Conservation (phyloP, 768 basidiomycete species). For the Sutorius australiensis region DNA sequence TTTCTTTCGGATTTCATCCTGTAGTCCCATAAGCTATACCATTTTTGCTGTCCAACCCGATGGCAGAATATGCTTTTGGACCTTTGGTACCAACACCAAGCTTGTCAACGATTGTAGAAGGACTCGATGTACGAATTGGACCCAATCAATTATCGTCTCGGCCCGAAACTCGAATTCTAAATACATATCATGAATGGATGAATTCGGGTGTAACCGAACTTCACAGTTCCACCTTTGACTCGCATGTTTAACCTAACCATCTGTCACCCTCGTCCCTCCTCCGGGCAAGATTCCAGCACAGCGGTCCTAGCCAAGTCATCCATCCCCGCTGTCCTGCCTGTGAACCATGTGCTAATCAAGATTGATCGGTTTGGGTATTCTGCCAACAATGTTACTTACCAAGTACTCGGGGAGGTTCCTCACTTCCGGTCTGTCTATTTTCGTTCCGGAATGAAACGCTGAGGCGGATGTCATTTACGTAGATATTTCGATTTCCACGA, state of each 20-base stretch:
- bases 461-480: constrained; percentile 20
- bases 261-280: constrained; percentile 39
- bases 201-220: neutral
- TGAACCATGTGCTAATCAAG: constrained; percentile 49
- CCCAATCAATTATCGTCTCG: neutral
- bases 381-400: constrained; percentile 70
- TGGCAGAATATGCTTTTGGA: neutral
- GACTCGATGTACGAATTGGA: constrained; percentile 1
- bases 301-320: constrained; percentile 28
- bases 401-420: constrained; percentile 45
- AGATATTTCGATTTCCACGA: constrained; percentile 70
- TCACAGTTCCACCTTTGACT: neutral
- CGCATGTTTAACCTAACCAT: constrained; percentile 33
- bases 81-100: neutral
- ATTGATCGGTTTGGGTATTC: constrained; percentile 71
- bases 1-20: neutral
- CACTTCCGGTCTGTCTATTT: constrained; percentile 34
- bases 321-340: constrained; percentile 24
- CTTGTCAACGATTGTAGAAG: neutral
- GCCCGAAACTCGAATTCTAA: too few species aligned
- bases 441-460: neutral
- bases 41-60: neutral
- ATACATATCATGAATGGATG: too few species aligned
- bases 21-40: neutral
- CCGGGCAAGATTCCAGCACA: constrained; percentile 26